phyloP scores from a whole-genome alignment of 306 rosid species.

The Ammopiptanthus mongolicus region DNA sequence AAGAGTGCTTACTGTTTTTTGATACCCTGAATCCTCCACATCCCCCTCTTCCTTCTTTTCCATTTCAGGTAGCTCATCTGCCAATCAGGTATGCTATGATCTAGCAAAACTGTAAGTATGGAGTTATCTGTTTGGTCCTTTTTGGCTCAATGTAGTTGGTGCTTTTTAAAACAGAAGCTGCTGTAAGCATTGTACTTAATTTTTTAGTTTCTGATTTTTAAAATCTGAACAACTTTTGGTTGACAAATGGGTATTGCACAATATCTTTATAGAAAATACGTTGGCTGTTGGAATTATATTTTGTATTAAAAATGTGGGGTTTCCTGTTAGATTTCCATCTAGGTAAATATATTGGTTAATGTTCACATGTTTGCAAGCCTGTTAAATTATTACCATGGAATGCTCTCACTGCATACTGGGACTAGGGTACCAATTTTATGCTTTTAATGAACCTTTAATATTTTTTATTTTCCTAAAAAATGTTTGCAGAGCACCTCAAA shows the following conservation, averaged over 20 bases:
- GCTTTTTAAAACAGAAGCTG: background rate
- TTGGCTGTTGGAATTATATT: background rate
- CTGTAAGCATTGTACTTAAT: background rate
- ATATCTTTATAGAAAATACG: background rate
- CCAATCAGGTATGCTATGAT: conserved; percentile 57
- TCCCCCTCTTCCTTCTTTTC: conserved; percentile 8
- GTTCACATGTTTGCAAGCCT: background rate
- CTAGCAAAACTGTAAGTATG: conserved; percentile 23
- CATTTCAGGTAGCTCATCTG: conserved; percentile 58
- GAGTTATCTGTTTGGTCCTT: background rate
- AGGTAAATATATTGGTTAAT: background rate
- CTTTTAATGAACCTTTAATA: background rate
- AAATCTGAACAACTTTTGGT: background rate
- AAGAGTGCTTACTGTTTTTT: conserved; percentile 18
- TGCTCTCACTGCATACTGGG: background rate
- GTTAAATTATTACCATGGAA: background rate
- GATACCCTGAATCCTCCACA: background rate
- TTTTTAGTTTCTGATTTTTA: background rate
- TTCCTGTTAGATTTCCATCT: background rate
- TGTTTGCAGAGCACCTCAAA: conserved; percentile 49
- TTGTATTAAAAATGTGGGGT: background rate
- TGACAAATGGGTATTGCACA: background rate
- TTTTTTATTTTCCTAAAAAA: conserved; percentile 18
- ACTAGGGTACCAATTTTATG: background rate
- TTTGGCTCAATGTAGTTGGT: background rate